Percentiles rank a stretch among this genome's conserved stretches.
These are phyloP conservation scores for Delphinella strobiligena DNA, from an alignment of 2,329 filamentous ascomycete species.

Conservation along the genomic window DNA sequence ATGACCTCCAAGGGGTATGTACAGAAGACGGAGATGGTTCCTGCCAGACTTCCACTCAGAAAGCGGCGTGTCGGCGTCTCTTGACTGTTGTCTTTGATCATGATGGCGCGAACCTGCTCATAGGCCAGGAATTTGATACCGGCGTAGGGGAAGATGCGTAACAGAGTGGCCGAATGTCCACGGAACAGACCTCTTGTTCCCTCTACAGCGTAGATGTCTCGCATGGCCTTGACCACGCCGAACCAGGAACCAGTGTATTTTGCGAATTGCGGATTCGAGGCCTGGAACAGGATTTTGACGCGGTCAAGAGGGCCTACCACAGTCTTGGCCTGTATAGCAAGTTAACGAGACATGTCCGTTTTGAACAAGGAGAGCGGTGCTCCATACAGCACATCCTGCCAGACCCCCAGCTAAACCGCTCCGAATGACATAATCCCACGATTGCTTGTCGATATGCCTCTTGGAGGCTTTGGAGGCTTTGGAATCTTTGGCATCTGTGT, in stretches of 20 bases:
- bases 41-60: constrained; percentile 60
- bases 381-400: constrained; percentile 81
- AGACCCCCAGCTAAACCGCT: constrained; percentile 79
- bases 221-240: constrained; percentile 70
- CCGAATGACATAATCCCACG: constrained; percentile 70
- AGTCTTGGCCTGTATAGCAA: constrained; percentile 64
- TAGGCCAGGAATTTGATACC: constrained; percentile 97
- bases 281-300: constrained; percentile 97
- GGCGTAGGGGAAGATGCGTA: constrained; percentile 94
- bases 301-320: constrained; percentile 90
- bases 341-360: constrained; percentile 5
- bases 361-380: constrained; percentile 8
- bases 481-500: too few relatives aligned
- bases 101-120: constrained; percentile 73
- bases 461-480: too few relatives aligned
- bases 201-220: constrained; percentile 66
- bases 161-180: constrained; percentile 84
- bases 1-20: constrained; percentile 94
- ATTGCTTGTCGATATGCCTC: constrained; percentile 67
- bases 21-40: constrained; percentile 85
- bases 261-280: constrained; percentile 82
- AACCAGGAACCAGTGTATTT: constrained; percentile 87
- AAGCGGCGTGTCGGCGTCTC: constrained; percentile 74
- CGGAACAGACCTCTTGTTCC: constrained; percentile 72
- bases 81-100: constrained; percentile 60